These are phyloP conservation scores for Thielaviopsis musarum DNA, from an alignment of 2,329 filamentous ascomycete species.

Conservation along the genomic window DNA sequence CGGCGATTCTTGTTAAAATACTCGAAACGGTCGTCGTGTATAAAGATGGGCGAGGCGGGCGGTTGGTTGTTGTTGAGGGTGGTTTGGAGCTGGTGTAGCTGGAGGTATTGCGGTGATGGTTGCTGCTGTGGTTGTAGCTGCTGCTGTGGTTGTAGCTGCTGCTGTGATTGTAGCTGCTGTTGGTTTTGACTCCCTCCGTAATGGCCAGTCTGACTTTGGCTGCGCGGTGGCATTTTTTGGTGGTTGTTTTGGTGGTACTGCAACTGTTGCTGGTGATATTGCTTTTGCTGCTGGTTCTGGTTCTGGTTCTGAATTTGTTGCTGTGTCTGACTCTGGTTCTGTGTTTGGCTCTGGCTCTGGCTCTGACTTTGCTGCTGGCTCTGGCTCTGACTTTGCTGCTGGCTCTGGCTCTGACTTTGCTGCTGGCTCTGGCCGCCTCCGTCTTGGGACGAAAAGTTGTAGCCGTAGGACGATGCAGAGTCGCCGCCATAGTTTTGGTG, in stretches of 20 bases:
- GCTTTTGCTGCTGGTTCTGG: not conserved
- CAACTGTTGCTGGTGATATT: not conserved
- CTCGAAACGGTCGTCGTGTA: slow-evolving; percentile 7
- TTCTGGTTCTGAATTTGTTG: not conserved
- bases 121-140: slow-evolving; percentile 1
- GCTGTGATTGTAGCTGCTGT: not conserved
- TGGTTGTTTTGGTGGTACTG: not conserved
- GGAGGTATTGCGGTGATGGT: not conserved
- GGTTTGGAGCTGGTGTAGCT: not conserved
- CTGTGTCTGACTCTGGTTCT: not conserved
- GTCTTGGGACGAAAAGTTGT: not conserved
- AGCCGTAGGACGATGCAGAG: not conserved
- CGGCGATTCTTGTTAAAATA: slow-evolving; percentile 5
- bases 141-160: not conserved
- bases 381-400: too few species aligned
- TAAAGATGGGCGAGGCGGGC: not conserved
- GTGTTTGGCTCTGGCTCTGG: too few species aligned
- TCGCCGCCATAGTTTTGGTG: not conserved
- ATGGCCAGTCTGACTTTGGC: not conserved
- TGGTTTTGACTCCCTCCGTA: not conserved
- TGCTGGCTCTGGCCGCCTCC: too few species aligned
- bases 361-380: not conserved
- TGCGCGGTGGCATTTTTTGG: not conserved
- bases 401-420: too few species aligned
- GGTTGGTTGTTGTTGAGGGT: not conserved